Evolutionary conservation across 148 eudicot genomes (phyloP), one percentile per base, ranked within the genome.

Genomic region (Limonium bicolor): DNA sequence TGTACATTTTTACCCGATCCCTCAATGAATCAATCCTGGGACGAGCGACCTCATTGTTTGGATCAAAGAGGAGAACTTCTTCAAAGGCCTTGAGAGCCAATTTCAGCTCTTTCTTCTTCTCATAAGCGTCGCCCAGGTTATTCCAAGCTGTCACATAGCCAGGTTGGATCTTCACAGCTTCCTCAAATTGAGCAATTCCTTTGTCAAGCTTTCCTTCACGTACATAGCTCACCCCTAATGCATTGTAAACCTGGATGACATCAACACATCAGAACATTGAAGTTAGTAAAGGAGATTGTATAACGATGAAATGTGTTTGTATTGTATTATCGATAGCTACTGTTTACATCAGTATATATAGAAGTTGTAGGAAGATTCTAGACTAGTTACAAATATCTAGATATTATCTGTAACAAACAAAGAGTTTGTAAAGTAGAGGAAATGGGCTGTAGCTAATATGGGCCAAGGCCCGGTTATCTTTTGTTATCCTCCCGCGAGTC

Each of bases 101-200:
- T 25, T 67, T 79, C n/a, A 69, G 60, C 30, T 87, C 94, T 36
- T 87, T 79, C 56, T 80, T 71, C 64, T 76, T 53, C 59, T 87
- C 96, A 36, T 73, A 87, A 13, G 94, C 96, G 35, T 87, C 94
- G 26, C 96, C 96, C 2, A 86, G 75, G 70, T 86, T 86, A 71
- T 86, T 86, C 96, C 96, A 81, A 22, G 96, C 96, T 0, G 85
- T 86, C 9, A 86, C 87, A 38, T 86, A 86, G 4, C 96, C 96
- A 2, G 96, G 96, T 63, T 86, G 96, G 29, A 82, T 63, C 69
- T 78, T 86, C 39, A 86, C 93, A 1, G 93, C 96, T 11, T 50
- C 73, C 62, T 81, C 81, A 52, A 86, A 69, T 67, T 81, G 93
- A 13, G 67, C 6, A 9, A 86, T 78, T 23, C 96, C 96, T 63